Evolutionary conservation across 495 filamentous ascomycete genomes (phyloP).

Genomic region (Penicillium alfredii): DNA sequence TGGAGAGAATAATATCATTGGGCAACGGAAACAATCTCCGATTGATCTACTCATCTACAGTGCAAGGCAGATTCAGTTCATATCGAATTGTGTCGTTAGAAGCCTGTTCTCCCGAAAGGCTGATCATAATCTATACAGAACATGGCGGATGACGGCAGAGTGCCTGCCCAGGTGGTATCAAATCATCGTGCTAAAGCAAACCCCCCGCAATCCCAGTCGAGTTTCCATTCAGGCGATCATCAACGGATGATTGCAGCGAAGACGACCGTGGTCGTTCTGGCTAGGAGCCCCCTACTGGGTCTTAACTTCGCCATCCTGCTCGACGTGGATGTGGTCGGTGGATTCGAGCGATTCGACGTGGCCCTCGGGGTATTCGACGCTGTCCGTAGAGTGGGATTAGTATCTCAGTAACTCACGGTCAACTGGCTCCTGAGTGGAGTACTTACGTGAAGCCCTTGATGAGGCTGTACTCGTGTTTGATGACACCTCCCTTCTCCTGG

Average conservation of each 20-base stretch:
- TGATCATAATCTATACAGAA: conserved; percentile 6
- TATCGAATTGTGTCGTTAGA: no score
- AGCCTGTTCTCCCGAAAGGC: not conserved
- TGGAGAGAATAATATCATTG: no score
- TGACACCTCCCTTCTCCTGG: conserved; percentile 65
- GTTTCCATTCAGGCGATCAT: conserved; percentile 1
- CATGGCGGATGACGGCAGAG: conserved; percentile 7
- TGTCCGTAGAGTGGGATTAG: conserved; percentile 29
- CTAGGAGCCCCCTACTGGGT: conserved; percentile 50
- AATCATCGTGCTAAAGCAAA: conserved; percentile 14
- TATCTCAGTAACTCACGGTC: no score
- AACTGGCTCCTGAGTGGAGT: no score
- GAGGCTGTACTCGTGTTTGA: conserved; percentile 74
- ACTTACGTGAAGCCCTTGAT: conserved; percentile 90
- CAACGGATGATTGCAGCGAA: conserved; percentile 1
- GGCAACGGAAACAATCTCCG: not conserved
- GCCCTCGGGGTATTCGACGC: conserved; percentile 68
- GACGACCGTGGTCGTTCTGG: not conserved
- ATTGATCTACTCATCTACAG: no score
- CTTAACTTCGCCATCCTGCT: conserved; percentile 62
- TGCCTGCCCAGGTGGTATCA: conserved; percentile 16
- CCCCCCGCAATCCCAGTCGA: conserved; percentile 3
- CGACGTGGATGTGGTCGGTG: conserved; percentile 69
- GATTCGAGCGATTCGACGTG: conserved; percentile 53
- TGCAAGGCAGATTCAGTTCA: no score